Percentiles rank a stretch among this genome's conserved stretches.
These are phyloP conservation scores for Oenanthe javanica DNA, from an alignment of 140 eudicot species.

Conservation along the genomic window DNA sequence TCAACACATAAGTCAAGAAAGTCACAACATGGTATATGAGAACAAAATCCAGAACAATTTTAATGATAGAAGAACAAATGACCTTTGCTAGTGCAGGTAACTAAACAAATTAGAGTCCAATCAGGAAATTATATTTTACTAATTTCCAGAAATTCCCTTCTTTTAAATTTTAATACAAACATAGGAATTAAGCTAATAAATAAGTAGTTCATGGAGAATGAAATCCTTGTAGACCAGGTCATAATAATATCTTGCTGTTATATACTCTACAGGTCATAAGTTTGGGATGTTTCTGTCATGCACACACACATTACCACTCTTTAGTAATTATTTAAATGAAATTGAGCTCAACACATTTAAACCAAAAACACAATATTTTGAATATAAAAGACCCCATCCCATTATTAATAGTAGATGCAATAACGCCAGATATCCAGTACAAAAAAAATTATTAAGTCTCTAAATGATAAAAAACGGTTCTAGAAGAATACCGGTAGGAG, in stretches of 20 bases:
- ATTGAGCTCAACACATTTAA: background rate
- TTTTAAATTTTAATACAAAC: background rate
- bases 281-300: background rate
- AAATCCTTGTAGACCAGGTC: background rate
- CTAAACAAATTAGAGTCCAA: background rate
- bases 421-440: background rate
- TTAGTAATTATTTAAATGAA: background rate
- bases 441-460: background rate
- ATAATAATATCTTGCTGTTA: background rate
- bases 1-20: conserved; percentile 26
- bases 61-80: background rate
- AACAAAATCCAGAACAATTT: background rate
- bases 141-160: background rate
- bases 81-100: background rate
- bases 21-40: conserved; percentile 3
- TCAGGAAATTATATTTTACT: too few relatives aligned
- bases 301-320: background rate
- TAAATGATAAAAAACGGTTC: background rate
- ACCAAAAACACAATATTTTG: background rate
- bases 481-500: conserved; percentile 71
- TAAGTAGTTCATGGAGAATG: background rate
- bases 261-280: background rate
- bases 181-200: background rate
- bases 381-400: background rate
- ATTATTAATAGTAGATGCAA: background rate